Conservation (phyloP, 306 rosid species). For the Cercis canadensis region DNA sequence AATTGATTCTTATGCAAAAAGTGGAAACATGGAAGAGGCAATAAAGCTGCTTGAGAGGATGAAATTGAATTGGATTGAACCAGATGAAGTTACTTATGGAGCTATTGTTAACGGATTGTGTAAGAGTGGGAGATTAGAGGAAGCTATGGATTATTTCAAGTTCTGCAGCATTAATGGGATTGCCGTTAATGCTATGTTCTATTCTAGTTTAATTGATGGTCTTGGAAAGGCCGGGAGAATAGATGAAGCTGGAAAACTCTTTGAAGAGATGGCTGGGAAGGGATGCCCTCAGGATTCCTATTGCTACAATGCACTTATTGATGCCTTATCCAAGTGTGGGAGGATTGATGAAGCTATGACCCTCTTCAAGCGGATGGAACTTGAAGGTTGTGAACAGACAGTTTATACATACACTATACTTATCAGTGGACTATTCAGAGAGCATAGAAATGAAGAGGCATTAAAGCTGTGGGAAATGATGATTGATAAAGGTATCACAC, state of each 20-base stretch:
- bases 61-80: conserved; percentile 62
- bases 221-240: conserved; percentile 88
- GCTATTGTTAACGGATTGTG: conserved; percentile 83
- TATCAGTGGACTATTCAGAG: conserved; percentile 70
- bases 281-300: conserved; percentile 76
- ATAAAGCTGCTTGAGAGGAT: conserved; percentile 72
- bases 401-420: conserved; percentile 82
- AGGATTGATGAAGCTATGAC: conserved; percentile 68
- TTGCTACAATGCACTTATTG: conserved; percentile 77
- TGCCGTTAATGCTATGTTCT: conserved; percentile 66
- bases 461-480: conserved; percentile 78
- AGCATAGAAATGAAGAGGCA: conserved; percentile 80
- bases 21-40: conserved; percentile 67
- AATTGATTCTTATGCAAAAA: conserved; percentile 72
- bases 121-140: conserved; percentile 80
- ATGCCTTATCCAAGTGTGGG: conserved; percentile 71
- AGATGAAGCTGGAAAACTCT: conserved; percentile 74
- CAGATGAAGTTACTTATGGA: conserved; percentile 86
- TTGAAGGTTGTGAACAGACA: conserved; percentile 81
- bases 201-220: conserved; percentile 82
- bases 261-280: conserved; percentile 69
- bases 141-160: conserved; percentile 66
- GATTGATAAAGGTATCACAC: conserved; percentile 85
- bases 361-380: conserved; percentile 68
- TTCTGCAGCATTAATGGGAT: conserved; percentile 59